phyloP scores from a whole-genome alignment of 768 basidiomycete species.

The Saitozyma podzolica region DNA sequence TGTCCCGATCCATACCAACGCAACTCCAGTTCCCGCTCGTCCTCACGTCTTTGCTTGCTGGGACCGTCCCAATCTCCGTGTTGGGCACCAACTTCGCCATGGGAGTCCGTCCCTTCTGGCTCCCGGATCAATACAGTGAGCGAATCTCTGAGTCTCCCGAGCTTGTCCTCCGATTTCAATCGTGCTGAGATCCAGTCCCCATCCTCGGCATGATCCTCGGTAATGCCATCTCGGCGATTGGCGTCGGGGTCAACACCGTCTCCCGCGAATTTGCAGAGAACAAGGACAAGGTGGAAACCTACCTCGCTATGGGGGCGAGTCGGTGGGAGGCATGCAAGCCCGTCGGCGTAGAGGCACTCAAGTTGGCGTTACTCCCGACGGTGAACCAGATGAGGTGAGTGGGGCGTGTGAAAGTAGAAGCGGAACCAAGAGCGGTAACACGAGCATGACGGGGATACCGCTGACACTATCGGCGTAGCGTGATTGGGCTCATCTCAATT shows the following conservation, averaged over 20 bases:
- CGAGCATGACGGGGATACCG: conserved; percentile 47
- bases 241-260: conserved; percentile 66
- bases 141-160: conserved; percentile 1
- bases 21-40: conserved; percentile 64
- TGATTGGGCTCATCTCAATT: conserved; percentile 54
- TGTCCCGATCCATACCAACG: background rate
- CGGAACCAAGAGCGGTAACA: conserved; percentile 9
- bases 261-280: conserved; percentile 78
- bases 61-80: conserved; percentile 76
- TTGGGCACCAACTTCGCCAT: conserved; percentile 75
- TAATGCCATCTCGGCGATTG: conserved; percentile 71
- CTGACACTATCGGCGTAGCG: conserved; percentile 22
- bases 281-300: conserved; percentile 78
- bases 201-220: conserved; percentile 85
- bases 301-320: conserved; percentile 81
- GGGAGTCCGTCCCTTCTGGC: conserved; percentile 77
- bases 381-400: conserved; percentile 78
- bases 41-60: conserved; percentile 67
- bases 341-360: conserved; percentile 73
- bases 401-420: background rate
- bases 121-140: conserved; percentile 75
- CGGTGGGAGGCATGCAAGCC: conserved; percentile 80
- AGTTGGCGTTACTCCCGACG: conserved; percentile 73
- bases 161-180: background rate
- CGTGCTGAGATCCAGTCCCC: conserved; percentile 59